Base-by-base conservation (phyloP, 352 stramenopile species). In the Phytophthora megakarya region DNA sequence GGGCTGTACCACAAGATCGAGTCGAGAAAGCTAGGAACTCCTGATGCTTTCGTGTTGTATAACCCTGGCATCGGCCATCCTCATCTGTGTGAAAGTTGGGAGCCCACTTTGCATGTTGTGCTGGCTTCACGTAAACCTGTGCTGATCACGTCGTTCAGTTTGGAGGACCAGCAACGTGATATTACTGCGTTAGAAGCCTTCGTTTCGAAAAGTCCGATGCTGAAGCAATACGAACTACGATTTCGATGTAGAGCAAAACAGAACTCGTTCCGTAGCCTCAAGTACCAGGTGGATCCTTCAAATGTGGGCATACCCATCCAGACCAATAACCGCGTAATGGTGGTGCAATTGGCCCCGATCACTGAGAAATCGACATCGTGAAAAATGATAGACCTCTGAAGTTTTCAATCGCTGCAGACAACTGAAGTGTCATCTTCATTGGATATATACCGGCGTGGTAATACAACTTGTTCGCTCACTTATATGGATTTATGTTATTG, bases 11-110 rank as follows among this genome's bases (percentile, higher is more conserved):
- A 90, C 56, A 54, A 81, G 10, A 46, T 73, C 8, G 49, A 76
- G 12, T 16, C 69, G 18, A 48, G 57, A 0, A 63, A 63, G 4
- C 28, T 74, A 15, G 60, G 30, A 19, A 63, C 43, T 0, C 76
- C 81, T 4, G 67, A 90, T 26, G 80, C 78, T 1, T 88, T 88
- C 37, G 81, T 86, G 64, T 61, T 93, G 16, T 93, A 88, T 65
- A 93, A 93, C 35, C 81, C 81, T 10, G 84, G 84, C 12, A 61
- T 93, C 12, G 84, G 81, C 6, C 84, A 93, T 54, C 71, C 76
- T 5, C 55, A 59, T 26, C 54, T 93, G 15, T 59, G 65, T 35
- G 57, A 67, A 16, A 80, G 65, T 22, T 93, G 84, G 84, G 52
- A 64, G 11, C 80, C 76, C 13, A 91, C 80, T n/a, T 48, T 93